Percentiles rank a stretch among this genome's conserved stretches.
Evolutionary conservation across 2,329 filamentous ascomycete genomes (phyloP).

Genomic region (Colletotrichum sp.): DNA sequence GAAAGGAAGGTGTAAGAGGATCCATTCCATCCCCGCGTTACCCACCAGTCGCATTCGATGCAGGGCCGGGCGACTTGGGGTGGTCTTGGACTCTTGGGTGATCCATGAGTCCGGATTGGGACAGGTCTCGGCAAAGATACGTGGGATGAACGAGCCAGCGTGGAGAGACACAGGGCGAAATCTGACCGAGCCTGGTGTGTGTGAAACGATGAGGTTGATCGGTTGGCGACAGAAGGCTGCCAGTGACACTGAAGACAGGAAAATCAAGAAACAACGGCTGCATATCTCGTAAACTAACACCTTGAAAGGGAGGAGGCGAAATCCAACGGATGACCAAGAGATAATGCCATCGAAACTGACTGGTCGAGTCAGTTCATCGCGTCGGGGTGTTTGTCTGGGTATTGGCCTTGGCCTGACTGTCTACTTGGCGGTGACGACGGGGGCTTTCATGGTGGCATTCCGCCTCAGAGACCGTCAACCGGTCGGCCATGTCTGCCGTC

Average conservation of each 20-base stretch:
- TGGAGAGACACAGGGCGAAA: background rate
- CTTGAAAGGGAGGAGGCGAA: background rate
- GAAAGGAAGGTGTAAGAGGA: slow-evolving; percentile 21
- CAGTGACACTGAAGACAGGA: background rate
- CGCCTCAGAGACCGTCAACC: background rate
- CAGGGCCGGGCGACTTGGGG: background rate
- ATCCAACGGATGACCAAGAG: background rate
- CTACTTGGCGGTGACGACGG: slow-evolving; percentile 11
- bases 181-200: background rate
- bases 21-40: slow-evolving; percentile 17
- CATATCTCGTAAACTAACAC: background rate
- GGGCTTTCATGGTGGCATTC: background rate
- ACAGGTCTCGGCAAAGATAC: background rate
- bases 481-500: background rate
- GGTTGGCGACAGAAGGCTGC: background rate
- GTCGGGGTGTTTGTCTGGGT: slow-evolving; percentile 4
- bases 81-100: background rate
- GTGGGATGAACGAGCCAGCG: background rate
- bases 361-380: background rate
- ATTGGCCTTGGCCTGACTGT: slow-evolving; percentile 15
- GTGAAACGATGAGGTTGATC: background rate
- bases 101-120: slow-evolving; percentile 4
- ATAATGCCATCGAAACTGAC: slow-evolving; percentile 3
- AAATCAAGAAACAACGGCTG: background rate
- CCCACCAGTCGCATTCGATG: slow-evolving; percentile 4